These are phyloP conservation scores for Melastoma malabathricum DNA, from an alignment of 345 rosid species.

Conservation along the genomic window DNA sequence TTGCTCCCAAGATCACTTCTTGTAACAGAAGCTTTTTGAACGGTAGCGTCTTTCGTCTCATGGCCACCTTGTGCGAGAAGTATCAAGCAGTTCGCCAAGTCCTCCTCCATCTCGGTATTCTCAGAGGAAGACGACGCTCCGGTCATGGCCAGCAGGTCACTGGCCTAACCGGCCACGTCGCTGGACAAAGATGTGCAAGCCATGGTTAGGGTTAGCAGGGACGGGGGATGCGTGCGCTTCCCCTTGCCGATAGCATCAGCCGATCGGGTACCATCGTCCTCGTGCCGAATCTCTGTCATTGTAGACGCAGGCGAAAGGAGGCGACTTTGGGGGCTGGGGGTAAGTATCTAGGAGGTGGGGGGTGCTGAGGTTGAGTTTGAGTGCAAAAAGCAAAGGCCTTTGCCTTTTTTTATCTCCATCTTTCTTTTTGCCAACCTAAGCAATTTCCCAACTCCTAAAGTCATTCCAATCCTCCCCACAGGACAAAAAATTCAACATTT, in stretches of 20 bases:
- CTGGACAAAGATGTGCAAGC: conserved; percentile 7
- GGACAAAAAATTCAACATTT: no score
- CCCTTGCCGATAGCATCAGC: conserved; percentile 25
- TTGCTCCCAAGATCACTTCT: conserved; percentile 10
- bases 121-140: conserved; percentile 7
- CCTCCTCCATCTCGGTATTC: conserved; percentile 31
- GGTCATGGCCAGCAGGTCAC: conserved; percentile 4
- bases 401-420: no score
- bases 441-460: no score
- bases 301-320: conserved; percentile 1
- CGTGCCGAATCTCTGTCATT: conserved; percentile 17
- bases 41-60: background rate
- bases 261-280: background rate
- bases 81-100: conserved; percentile 56
- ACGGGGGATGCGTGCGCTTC: conserved; percentile 44
- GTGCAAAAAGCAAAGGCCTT: background rate
- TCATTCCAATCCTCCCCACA: no score
- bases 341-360: background rate
- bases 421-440: no score
- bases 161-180: no score
- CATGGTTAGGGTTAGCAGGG: conserved; percentile 26
- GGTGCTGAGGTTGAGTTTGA: conserved; percentile 1
- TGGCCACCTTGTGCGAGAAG: conserved; percentile 30
- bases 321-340: background rate
- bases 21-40: background rate